phyloP scores from a whole-genome alignment of 2,329 filamentous ascomycete genomes.

The Bipolaris cookei region DNA sequence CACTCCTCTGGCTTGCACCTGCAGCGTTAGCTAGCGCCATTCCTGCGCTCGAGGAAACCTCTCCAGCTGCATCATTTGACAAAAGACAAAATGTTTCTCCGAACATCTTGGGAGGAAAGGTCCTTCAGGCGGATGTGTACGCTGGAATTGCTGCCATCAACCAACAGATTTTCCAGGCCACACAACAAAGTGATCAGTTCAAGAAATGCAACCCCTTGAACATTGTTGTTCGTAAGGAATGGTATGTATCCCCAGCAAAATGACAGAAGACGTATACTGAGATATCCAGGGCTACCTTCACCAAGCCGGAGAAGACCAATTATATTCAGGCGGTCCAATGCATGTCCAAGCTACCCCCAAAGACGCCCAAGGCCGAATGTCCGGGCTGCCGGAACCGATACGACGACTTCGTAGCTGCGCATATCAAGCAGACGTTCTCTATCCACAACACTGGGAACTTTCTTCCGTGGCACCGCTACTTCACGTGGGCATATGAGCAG shows the following conservation, averaged over 20 bases:
- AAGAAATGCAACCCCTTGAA: constrained; percentile 49
- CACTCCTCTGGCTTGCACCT: constrained; percentile 27
- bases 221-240: constrained; percentile 52
- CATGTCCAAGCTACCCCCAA: constrained; percentile 31
- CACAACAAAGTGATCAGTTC: constrained; percentile 26
- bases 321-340: constrained; percentile 44
- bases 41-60: constrained; percentile 14
- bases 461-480: constrained; percentile 38
- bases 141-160: constrained; percentile 33
- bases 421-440: constrained; percentile 39
- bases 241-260: constrained; percentile 35
- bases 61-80: constrained; percentile 20
- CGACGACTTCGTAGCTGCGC: constrained; percentile 42
- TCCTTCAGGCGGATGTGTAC: constrained; percentile 30
- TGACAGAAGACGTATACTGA: constrained; percentile 3
- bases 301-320: constrained; percentile 33
- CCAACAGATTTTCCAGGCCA: constrained; percentile 37
- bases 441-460: constrained; percentile 41
- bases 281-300: constrained; percentile 30
- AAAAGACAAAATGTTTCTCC: constrained; percentile 23
- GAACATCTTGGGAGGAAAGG: constrained; percentile 21
- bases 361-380: constrained; percentile 32
- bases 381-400: constrained; percentile 39
- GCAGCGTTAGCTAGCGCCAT: constrained; percentile 25
- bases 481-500: constrained; percentile 38